A percentile compares a stretch with the other conserved stretches of the same genome.
These are phyloP conservation scores for Linum tenue DNA, from an alignment of 345 rosid species.

Conservation along the genomic window DNA sequence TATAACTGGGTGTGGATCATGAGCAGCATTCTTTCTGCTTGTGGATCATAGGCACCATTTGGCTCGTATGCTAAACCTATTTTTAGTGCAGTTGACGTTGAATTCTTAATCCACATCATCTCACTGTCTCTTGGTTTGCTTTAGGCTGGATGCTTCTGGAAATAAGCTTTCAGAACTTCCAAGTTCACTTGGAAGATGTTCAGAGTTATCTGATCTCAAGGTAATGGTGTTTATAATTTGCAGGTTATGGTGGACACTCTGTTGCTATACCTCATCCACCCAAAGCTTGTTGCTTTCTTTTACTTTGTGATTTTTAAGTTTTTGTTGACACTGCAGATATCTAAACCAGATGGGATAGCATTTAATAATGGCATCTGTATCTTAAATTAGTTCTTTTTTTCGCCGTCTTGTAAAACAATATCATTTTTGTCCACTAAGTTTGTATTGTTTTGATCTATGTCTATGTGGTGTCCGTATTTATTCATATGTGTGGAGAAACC, in stretches of 20 bases:
- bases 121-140: conserved; percentile 17
- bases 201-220: conserved; percentile 73
- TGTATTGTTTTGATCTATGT: not conserved
- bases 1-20: not conserved
- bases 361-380: not conserved
- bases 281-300: not conserved
- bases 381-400: not conserved
- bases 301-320: not conserved
- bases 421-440: not conserved
- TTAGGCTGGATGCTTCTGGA: conserved; percentile 78
- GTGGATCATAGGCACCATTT: not conserved
- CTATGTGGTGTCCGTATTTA: not conserved
- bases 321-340: not conserved
- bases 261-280: not conserved
- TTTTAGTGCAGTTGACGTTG: not conserved
- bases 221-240: conserved; percentile 26
- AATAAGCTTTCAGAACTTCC: conserved; percentile 76
- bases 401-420: not conserved
- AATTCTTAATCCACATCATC: conserved; percentile 1
- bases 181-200: conserved; percentile 62
- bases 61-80: no score
- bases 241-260: conserved; percentile 6
- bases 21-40: no score
- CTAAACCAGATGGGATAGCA: not conserved
- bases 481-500: not conserved